Evolutionary conservation across 306 rosid species (phyloP), one percentile per base, ranked within the genome.

Genomic region (Senna tora): DNA sequence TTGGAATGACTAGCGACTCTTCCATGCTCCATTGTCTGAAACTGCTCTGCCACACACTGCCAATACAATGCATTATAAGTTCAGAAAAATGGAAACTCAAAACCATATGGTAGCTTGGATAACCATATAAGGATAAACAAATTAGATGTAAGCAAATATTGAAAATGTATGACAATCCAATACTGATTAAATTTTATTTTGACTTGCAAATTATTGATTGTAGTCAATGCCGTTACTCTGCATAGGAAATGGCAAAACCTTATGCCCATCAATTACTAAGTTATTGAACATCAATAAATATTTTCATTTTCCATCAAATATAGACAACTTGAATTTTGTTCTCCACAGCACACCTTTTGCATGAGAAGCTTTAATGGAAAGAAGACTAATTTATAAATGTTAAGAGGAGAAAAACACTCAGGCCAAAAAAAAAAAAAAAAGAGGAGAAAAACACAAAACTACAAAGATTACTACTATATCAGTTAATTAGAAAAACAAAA

Each of bases 21-120:
- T 62, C 74, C 69, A 17, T 59, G 70, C 30, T 81, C 76, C 69
- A 56, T 67, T 71, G 83, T 41, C 65, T 81, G 59, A 80, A 71
- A 71, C 78, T 83, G 60, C 86, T 73, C 70, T 84, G 81, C 93
- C 91, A 80, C 76, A 83, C 79, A 76, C 96, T 88, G 88, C 86
- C 51, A 67, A 80, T 61, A 75, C 34, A 81, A 78, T 67, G 68
- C 61, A 85, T 53, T 14, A 80, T 67, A 83, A 58, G 9, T 32
- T 73, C 41, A 78, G 7, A 78, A 47, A 42, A 16, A 59, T 55
- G 58, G 13, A 65, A 22, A 64, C 43, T 70, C 33, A 49, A 42
- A 47, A 46, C 73, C 33, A 7, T 9, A 28, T 5, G 62, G 4
- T 33, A 43, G 25, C 1, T 69, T 72, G 15, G 45, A 20, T 71